Evolutionary conservation across 768 basidiomycete species (phyloP).

Genomic region (Peribolospora baueri): DNA sequence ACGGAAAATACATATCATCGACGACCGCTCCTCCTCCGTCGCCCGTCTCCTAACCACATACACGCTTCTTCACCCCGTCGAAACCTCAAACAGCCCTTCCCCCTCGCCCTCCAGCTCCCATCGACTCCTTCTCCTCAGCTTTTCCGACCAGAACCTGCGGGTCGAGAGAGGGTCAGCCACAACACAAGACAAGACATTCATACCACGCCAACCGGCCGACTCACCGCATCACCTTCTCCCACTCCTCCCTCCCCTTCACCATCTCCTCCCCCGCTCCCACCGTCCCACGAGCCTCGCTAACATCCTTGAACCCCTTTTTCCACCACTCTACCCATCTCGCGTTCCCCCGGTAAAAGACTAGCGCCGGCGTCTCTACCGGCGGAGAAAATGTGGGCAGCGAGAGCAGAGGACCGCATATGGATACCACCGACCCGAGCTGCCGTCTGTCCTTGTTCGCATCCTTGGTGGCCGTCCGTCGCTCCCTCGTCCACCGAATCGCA

Average conservation of each 20-base stretch:
- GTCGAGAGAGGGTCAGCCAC: background rate
- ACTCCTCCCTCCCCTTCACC: conserved; percentile 50
- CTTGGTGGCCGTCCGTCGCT: conserved; percentile 6
- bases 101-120: too few species aligned
- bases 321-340: conserved; percentile 26
- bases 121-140: conserved; percentile 17
- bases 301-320: conserved; percentile 32
- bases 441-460: conserved; percentile 6
- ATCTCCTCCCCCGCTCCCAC: conserved; percentile 29
- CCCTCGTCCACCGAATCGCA: conserved; percentile 33
- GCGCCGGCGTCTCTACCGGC: conserved; percentile 34
- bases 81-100: too few species aligned
- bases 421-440: conserved; percentile 40
- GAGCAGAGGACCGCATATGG: conserved; percentile 46
- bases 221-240: conserved; percentile 50
- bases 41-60: too few species aligned
- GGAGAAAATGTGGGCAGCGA: conserved; percentile 42
- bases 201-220: too few species aligned
- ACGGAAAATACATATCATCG: too few species aligned
- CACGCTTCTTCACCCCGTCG: too few species aligned
- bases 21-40: too few species aligned
- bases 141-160: conserved; percentile 48
- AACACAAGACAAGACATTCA: background rate
- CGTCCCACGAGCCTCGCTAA: conserved; percentile 26
- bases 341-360: conserved; percentile 35